A percentile compares a stretch with the other conserved stretches of the same genome.
phyloP scores from a whole-genome alignment of 1,139 yeast genomes.

The Saccharomyces hybrid region DNA sequence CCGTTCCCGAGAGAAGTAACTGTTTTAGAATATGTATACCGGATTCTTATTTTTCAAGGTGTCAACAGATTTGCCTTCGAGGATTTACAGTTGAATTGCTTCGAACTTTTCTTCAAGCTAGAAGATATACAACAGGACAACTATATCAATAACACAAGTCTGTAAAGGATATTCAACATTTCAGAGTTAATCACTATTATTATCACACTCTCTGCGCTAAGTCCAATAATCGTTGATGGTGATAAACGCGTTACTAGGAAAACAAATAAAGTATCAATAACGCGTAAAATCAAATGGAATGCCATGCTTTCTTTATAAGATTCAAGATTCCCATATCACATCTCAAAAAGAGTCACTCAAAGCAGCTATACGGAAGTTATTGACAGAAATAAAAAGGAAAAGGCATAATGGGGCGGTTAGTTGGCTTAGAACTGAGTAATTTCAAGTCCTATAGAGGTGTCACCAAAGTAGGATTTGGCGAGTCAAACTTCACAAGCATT shows the following conservation, averaged over 20 bases:
- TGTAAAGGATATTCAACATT: too few relatives aligned
- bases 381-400: background rate
- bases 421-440: conserved; percentile 69
- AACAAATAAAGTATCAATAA: background rate
- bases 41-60: too few relatives aligned
- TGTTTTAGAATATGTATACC: too few relatives aligned
- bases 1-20: too few relatives aligned
- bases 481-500: conserved; percentile 76
- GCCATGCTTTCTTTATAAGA: background rate
- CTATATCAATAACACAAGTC: too few relatives aligned
- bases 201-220: too few relatives aligned
- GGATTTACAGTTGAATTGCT: too few relatives aligned
- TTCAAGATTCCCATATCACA: background rate
- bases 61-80: too few relatives aligned
- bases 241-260: background rate
- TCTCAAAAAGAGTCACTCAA: background rate
- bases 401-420: conserved; percentile 58
- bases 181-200: too few relatives aligned
- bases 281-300: background rate
- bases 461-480: conserved; percentile 72
- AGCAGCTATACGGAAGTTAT: background rate
- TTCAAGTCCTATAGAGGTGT: conserved; percentile 87
- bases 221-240: background rate
- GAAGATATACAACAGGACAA: too few relatives aligned
- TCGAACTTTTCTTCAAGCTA: too few relatives aligned